phyloP scores from a whole-genome alignment of 495 filamentous ascomycete species.

The Pseudomonodictys pantanalensis region DNA sequence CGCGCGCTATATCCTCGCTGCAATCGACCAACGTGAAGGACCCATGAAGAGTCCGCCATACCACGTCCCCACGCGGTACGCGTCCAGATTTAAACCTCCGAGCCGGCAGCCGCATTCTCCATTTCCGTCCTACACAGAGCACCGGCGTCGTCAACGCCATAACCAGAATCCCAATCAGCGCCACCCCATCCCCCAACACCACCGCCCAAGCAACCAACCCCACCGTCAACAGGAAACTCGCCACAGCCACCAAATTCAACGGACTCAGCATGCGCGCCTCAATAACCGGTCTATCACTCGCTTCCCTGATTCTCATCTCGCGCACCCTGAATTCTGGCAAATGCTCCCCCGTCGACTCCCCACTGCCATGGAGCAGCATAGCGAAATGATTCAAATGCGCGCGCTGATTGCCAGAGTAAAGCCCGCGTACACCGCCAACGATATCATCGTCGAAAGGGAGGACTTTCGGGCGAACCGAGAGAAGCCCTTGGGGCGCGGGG shows the following conservation, averaged over 20 bases:
- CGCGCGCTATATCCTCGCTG: conserved; percentile 60
- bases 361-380: conserved; percentile 57
- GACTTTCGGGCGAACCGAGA: conserved; percentile 56
- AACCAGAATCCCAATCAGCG: conserved; percentile 39
- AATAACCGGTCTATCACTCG: conserved; percentile 8
- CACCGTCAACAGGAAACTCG: conserved; percentile 50
- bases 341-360: conserved; percentile 34
- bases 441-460: conserved; percentile 52
- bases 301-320: conserved; percentile 49
- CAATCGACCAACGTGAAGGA: conserved; percentile 62
- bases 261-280: conserved; percentile 28
- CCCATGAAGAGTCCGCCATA: conserved; percentile 59
- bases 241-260: conserved; percentile 51
- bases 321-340: conserved; percentile 44
- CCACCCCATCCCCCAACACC: conserved; percentile 53
- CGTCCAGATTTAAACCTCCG: too few species aligned
- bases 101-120: conserved; percentile 25
- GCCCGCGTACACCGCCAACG: conserved; percentile 49
- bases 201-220: conserved; percentile 45
- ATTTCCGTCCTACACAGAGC: conserved; percentile 56
- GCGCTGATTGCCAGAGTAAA: conserved; percentile 52
- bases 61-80: conserved; percentile 58
- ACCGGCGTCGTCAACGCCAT: conserved; percentile 53
- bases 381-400: conserved; percentile 60
- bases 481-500: conserved; percentile 63